Base-by-base conservation (phyloP, 2,329 filamentous ascomycete genomes). In the Phialophora macrospora region DNA sequence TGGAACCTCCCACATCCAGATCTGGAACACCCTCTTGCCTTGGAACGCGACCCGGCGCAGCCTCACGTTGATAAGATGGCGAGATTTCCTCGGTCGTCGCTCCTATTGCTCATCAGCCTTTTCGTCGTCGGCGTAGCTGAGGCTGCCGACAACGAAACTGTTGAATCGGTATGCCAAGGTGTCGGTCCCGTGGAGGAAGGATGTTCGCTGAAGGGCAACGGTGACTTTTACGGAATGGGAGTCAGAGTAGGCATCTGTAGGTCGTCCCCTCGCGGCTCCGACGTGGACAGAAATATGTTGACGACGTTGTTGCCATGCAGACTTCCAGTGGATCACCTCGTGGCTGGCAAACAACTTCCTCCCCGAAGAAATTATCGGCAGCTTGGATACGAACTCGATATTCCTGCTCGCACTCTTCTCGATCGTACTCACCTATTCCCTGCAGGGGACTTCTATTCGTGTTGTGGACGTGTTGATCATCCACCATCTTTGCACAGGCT, bases 271-370 rank as follows among this genome's bases (percentile, higher is more conserved):
- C 14, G 2, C 5, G 38, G 14, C 17, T 1, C 38, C 38, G 38
- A n/a, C 17, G 17, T n/a, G 12, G 14, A 41, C 38, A 41, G 38
- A 41, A 41, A 7, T n/a, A 30, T 30, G 52, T 12, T 34, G 52
- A 55, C 26, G 52, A 2, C n/a, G 17, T 5, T 17, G 38, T n/a
- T n/a, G n/a, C n/a, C 11, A 24, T 20, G 12, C 9, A 65, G 63
- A 65, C 28, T 30, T 58, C 17, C 62, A 68, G 56, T 72, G 70
- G 70, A 55, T 71, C 38, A 62, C 65, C 12, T 63, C 55, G 48
- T 69, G 70, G 68, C 56, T 70, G 14, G 63, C 70, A 7, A 72
- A 69, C 57, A 65, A 63, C 34, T 71, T 70, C 65, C 64, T 64
- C 26, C 38, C 55, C 17, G 60, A 60, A 34, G 63, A 65, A 44